These are phyloP conservation scores for Coemansia sp. DNA, from an alignment of 192 early-diverging fungal species.

Conservation along the genomic window DNA sequence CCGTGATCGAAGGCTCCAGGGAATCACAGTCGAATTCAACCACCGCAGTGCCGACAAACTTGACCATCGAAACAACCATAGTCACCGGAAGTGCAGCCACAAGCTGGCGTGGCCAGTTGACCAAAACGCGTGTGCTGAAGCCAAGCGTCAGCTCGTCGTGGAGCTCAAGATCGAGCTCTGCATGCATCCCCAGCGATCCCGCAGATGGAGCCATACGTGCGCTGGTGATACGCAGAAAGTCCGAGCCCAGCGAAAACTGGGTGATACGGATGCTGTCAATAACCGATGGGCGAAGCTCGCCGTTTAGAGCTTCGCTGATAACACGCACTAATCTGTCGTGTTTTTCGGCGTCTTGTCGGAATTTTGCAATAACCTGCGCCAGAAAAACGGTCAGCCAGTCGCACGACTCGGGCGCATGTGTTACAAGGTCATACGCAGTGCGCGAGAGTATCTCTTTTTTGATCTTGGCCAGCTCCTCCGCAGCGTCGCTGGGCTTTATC, in stretches of 20 bases:
- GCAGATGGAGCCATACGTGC: slow-evolving; percentile 52
- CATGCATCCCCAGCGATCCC: slow-evolving; percentile 50
- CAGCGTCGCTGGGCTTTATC: slow-evolving; percentile 31
- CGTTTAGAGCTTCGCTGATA: slow-evolving; percentile 53
- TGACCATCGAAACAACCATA: slow-evolving; percentile 78
- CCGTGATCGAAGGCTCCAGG: slow-evolving; percentile 27
- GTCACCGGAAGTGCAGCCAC: slow-evolving; percentile 93
- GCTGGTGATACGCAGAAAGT: slow-evolving; percentile 48
- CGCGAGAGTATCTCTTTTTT: slow-evolving; percentile 51
- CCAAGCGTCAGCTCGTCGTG: slow-evolving; percentile 93
- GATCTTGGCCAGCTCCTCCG: slow-evolving; percentile 49
- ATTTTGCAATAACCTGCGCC: slow-evolving; percentile 55
- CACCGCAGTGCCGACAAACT: slow-evolving; percentile 87
- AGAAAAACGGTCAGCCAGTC: slow-evolving; percentile 61
- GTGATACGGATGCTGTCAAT: slow-evolving; percentile 54
- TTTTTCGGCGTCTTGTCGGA: slow-evolving; percentile 52
- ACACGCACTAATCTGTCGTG: slow-evolving; percentile 52
- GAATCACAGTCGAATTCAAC: slow-evolving; percentile 44
- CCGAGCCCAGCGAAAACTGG: slow-evolving; percentile 55
- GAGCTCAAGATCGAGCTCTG: slow-evolving; percentile 75
- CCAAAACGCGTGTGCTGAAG: slow-evolving; percentile 85
- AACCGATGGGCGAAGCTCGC: slow-evolving; percentile 45
- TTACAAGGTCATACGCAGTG: slow-evolving; percentile 44
- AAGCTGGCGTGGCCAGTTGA: slow-evolving; percentile 92
- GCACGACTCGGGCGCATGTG: slow-evolving; percentile 50